Conservation (phyloP, 2,329 filamentous ascomycete genomes). For the Verticillium zaregamsianum region DNA sequence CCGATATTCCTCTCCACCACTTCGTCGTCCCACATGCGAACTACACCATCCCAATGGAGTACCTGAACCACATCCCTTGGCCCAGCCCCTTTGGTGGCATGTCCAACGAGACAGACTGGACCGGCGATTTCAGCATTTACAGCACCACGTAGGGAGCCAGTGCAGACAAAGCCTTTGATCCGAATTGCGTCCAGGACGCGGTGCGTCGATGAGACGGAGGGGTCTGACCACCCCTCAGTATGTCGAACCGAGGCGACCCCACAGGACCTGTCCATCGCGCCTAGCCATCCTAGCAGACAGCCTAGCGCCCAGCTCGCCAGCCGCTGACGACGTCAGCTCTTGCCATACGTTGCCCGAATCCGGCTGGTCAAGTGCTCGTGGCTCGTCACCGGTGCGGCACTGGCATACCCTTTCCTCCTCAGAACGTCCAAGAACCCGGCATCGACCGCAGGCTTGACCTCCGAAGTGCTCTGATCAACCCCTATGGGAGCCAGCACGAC, state of each 20-base stretch:
- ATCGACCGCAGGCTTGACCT: neutral
- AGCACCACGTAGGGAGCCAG: neutral
- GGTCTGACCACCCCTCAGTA: too few species aligned
- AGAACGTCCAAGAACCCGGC: constrained; percentile 10
- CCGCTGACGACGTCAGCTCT: neutral
- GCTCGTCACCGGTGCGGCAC: constrained; percentile 9
- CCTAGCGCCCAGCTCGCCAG: neutral
- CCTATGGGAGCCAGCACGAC: constrained; percentile 9
- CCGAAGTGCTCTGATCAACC: neutral
- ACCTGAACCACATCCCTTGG: constrained; percentile 2
- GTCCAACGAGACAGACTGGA: neutral
- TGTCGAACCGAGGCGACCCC: too few species aligned
- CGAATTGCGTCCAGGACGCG: neutral
- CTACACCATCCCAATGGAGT: constrained; percentile 4
- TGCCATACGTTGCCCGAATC: constrained; percentile 10
- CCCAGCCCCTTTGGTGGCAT: neutral
- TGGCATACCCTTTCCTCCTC: constrained; percentile 8
- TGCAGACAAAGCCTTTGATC: neutral
- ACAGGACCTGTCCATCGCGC: too few species aligned
- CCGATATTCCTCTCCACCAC: neutral
- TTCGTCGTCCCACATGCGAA: constrained; percentile 2
- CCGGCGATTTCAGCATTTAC: neutral
- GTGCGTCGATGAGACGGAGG: neutral
- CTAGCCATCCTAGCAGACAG: too few species aligned
- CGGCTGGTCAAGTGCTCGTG: constrained; percentile 9